phyloP scores from a whole-genome alignment of 2,329 filamentous ascomycete species.

The Phaeoacremonium minimum region DNA sequence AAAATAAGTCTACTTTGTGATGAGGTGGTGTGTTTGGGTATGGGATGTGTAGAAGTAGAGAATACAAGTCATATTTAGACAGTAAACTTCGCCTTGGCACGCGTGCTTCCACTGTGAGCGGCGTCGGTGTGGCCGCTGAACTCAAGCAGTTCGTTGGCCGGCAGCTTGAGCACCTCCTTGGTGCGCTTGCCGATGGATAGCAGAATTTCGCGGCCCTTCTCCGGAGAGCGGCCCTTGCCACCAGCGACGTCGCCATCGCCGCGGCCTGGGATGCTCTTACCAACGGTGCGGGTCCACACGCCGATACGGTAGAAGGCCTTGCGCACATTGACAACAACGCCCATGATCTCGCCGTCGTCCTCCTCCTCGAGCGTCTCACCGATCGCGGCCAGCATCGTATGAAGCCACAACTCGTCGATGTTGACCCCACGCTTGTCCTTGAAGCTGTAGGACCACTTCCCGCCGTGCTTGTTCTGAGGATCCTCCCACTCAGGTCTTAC shows the following conservation, averaged over 20 bases:
- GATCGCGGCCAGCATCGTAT: constrained; percentile 94
- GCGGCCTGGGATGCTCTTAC: constrained; percentile 74
- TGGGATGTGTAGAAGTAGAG: not conserved
- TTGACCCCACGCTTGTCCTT: constrained; percentile 90
- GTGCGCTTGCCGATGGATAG: constrained; percentile 82
- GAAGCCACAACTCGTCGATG: constrained; percentile 93
- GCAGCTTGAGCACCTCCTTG: constrained; percentile 86
- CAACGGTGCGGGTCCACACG: constrained; percentile 93
- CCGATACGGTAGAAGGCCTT: constrained; percentile 98
- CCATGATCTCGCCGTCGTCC: constrained; percentile 96
- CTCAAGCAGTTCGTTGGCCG: constrained; percentile 73
- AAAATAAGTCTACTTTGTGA: not conserved
- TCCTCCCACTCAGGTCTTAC: constrained; percentile 99
- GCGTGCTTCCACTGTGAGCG: constrained; percentile 86
- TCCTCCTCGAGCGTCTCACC: constrained; percentile 96
- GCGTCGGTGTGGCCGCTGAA: constrained; percentile 96
- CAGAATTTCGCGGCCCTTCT: constrained; percentile 83
- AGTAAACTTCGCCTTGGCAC: constrained; percentile 90
- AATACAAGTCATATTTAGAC: constrained; percentile 49
- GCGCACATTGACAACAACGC: constrained; percentile 96
- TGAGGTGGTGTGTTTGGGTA: not conserved
- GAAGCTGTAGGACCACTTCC: constrained; percentile 98
- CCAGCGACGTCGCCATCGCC: constrained; percentile 69
- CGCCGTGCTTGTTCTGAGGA: constrained; percentile 96
- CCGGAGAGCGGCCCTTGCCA: constrained; percentile 70